These are phyloP conservation scores for Chytridium lagenaria DNA, from an alignment of 371 early-diverging fungal species.

Conservation along the genomic window DNA sequence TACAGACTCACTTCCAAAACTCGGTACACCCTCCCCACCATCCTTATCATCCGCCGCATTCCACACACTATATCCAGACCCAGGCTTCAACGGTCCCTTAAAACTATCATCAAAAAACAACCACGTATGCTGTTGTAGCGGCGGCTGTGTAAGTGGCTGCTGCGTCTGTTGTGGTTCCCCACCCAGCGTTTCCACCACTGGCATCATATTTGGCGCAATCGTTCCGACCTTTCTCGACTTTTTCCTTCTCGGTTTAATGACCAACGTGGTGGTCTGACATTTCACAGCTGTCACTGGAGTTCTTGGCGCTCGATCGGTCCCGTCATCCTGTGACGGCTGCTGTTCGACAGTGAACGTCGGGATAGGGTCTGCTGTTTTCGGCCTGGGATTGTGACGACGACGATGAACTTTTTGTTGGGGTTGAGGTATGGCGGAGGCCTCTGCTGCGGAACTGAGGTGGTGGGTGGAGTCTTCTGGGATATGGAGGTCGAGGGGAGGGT, in stretches of 20 bases:
- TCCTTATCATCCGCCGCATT: too few species aligned
- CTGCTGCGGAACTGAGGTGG: too few species aligned
- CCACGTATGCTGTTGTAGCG: neutral
- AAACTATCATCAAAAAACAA: neutral
- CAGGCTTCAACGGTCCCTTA: too few species aligned
- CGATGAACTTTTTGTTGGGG: too few species aligned
- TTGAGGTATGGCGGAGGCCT: too few species aligned
- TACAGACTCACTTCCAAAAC: too few species aligned
- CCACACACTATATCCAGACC: too few species aligned
- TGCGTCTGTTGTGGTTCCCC: neutral
- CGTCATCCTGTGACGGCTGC: neutral
- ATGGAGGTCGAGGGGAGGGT: too few species aligned
- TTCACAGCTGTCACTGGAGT: neutral
- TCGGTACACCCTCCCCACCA: too few species aligned
- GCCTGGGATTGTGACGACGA: too few species aligned
- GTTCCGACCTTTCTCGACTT: neutral
- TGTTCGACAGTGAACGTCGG: neutral
- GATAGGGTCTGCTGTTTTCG: neutral
- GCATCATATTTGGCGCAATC: neutral
- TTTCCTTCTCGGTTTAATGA: neutral
- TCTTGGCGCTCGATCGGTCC: neutral
- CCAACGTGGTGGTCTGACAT: neutral
- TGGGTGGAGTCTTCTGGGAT: too few species aligned
- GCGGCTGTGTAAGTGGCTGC: neutral
- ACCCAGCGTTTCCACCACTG: neutral